Evolutionary conservation across 1,284 basidiomycete genomes (phyloP).

Genomic region (Gomphus bonarii): DNA sequence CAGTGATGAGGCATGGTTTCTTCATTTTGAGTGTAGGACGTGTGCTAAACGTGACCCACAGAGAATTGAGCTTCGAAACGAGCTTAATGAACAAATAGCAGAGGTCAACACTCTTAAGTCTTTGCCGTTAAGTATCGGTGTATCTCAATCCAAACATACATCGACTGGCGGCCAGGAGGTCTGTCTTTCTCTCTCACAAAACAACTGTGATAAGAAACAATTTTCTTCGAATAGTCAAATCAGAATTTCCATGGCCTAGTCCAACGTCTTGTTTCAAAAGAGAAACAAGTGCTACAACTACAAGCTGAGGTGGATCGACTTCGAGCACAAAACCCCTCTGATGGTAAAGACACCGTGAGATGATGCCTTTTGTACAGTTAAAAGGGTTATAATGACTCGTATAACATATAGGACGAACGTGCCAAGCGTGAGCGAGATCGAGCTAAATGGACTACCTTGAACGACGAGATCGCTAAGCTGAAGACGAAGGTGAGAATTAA

Average conservation of each 20-base stretch:
- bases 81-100: slow-evolving; percentile 49
- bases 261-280: slow-evolving; percentile 73
- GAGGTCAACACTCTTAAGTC: slow-evolving; percentile 59
- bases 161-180: slow-evolving; percentile 44
- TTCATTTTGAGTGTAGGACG: not conserved
- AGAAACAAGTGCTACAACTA: slow-evolving; percentile 72
- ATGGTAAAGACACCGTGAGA: slow-evolving; percentile 49
- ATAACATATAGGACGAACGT: slow-evolving; percentile 58
- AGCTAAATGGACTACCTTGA: slow-evolving; percentile 62
- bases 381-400: slow-evolving; percentile 1
- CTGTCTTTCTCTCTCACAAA: not conserved
- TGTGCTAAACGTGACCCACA: slow-evolving; percentile 17
- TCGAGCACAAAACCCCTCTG: slow-evolving; percentile 44
- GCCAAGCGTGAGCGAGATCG: slow-evolving; percentile 67
- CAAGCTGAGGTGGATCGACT: slow-evolving; percentile 63
- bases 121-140: slow-evolving; percentile 31
- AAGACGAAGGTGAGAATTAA: slow-evolving; percentile 47
- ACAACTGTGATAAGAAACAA: not conserved
- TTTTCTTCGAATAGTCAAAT: slow-evolving; percentile 1
- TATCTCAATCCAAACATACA: slow-evolving; percentile 25
- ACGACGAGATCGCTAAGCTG: slow-evolving; percentile 66
- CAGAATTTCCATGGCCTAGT: slow-evolving; percentile 70
- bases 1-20: slow-evolving; percentile 44
- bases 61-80: slow-evolving; percentile 41
- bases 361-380: not conserved